Evolutionary conservation across 2,329 filamentous ascomycete genomes (phyloP).

Genomic region (Calcarisporium arbuscula): DNA sequence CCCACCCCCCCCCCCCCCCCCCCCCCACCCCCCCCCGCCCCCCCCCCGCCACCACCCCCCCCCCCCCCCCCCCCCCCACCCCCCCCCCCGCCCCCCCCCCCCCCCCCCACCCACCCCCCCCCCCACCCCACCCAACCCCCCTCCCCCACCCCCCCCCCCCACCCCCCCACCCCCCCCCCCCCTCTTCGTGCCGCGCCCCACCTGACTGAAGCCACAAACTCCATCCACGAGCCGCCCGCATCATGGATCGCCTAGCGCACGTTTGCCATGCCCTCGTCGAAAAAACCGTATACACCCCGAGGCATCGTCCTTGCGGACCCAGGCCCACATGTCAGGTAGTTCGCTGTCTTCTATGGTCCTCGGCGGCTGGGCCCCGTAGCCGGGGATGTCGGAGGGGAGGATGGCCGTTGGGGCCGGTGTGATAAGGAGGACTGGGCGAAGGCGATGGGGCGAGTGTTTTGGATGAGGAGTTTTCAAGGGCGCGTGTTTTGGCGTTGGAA

Average conservation of each 20-base stretch:
- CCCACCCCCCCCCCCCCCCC: no score
- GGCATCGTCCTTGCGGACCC: slow-evolving; percentile 69
- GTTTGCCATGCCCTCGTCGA: slow-evolving; percentile 60
- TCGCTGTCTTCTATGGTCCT: slow-evolving; percentile 37
- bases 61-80: no score
- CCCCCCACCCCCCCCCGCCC: no score
- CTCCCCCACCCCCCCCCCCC: no score
- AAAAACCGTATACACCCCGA: slow-evolving; percentile 56
- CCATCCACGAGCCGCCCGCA: slow-evolving; percentile 68
- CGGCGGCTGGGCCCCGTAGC: slow-evolving; percentile 38
- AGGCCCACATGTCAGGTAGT: slow-evolving; percentile 66
- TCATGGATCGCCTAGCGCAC: slow-evolving; percentile 57
- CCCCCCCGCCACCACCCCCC: no score
- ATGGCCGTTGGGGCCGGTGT: slow-evolving; percentile 63
- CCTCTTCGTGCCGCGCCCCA: no score
- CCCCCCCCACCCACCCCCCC: no score
- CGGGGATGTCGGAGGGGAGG: slow-evolving; percentile 60
- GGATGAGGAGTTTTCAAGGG: slow-evolving; percentile 70
- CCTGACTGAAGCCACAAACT: slow-evolving; percentile 76
- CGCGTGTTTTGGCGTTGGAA: slow-evolving; percentile 84
- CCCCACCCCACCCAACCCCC: no score
- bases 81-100: no score
- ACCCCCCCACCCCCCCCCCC: no score
- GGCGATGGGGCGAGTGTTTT: slow-evolving; percentile 61
- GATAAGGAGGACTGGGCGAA: slow-evolving; percentile 57